Evolutionary conservation across 192 early-diverging fungal species (phyloP).

Genomic region (Linnemannia schmuckeri): DNA sequence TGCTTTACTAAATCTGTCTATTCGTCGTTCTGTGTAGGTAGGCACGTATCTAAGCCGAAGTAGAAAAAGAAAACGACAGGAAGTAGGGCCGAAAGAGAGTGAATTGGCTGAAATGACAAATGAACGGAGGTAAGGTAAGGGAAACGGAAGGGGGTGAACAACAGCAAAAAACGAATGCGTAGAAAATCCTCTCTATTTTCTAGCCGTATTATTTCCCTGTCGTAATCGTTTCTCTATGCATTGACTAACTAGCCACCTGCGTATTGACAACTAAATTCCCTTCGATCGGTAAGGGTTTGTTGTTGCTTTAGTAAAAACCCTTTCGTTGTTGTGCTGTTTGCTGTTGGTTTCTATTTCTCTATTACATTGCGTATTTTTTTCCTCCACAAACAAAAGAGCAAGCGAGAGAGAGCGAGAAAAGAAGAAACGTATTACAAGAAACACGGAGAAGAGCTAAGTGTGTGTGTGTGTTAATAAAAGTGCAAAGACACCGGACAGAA

Average conservation of each 20-base stretch:
- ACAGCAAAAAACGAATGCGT: not conserved
- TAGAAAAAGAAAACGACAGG: no score
- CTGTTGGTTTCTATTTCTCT: not conserved
- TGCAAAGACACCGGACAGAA: not conserved
- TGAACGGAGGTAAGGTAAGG: no score
- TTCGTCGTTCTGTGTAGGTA: no score
- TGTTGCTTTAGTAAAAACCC: not conserved
- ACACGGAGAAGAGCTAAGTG: not conserved
- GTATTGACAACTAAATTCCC: not conserved
- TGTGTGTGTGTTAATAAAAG: not conserved
- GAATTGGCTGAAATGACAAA: no score
- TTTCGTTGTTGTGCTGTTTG: not conserved
- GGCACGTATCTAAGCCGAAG: no score
- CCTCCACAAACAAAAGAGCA: not conserved
- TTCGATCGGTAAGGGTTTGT: not conserved
- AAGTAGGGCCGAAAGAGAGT: no score
- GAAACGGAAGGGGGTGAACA: not conserved
- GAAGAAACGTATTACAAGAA: not conserved
- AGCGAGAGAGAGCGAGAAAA: not conserved
- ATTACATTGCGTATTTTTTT: not conserved
- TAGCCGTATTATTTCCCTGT: not conserved
- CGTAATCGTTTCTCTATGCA: not conserved
- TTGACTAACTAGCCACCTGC: no score
- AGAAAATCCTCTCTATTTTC: conserved; percentile 1
- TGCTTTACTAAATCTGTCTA: no score